Evolutionary conservation across 371 early-diverging fungal genomes (phyloP).

Genomic region (Lichtheimia hyalospora): DNA sequence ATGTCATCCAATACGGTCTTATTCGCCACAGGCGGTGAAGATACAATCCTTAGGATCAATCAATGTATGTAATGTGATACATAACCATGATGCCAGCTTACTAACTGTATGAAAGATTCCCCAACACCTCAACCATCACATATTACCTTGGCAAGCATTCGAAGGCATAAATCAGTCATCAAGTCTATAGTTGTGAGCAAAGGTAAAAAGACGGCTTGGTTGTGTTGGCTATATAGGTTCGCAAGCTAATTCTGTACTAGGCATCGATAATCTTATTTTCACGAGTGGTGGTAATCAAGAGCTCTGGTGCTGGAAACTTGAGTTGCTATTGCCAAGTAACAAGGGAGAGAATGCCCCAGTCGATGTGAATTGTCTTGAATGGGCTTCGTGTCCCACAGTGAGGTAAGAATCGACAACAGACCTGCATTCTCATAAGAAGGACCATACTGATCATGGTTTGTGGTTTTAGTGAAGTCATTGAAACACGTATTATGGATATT

Average conservation of each 20-base stretch:
- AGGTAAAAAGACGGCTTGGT: slow-evolving; percentile 7
- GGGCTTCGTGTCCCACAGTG: slow-evolving; percentile 51
- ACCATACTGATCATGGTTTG: background rate
- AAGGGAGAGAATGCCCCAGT: background rate
- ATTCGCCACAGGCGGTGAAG: slow-evolving; percentile 55
- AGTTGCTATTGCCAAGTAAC: slow-evolving; percentile 12
- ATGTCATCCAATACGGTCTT: slow-evolving; percentile 16
- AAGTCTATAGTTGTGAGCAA: slow-evolving; percentile 41
- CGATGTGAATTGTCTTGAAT: slow-evolving; percentile 47
- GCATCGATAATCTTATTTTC: slow-evolving; percentile 39
- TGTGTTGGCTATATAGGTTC: too few species aligned
- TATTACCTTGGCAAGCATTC: slow-evolving; percentile 35
- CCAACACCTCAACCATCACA: too few species aligned
- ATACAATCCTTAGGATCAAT: slow-evolving; percentile 47
- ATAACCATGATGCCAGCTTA: too few species aligned
- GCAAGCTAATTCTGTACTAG: background rate
- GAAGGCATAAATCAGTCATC: slow-evolving; percentile 54
- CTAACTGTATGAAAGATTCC: too few species aligned
- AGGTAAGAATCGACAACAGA: slow-evolving; percentile 24
- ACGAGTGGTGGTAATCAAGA: slow-evolving; percentile 59
- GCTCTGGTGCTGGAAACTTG: slow-evolving; percentile 55
- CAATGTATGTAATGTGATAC: slow-evolving; percentile 26
- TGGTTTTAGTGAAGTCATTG: slow-evolving; percentile 42
- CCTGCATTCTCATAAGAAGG: background rate
- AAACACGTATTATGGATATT: slow-evolving; percentile 63